Conservation (phyloP, 2,329 filamentous ascomycete genomes). For the Delphinella strobiligena region DNA sequence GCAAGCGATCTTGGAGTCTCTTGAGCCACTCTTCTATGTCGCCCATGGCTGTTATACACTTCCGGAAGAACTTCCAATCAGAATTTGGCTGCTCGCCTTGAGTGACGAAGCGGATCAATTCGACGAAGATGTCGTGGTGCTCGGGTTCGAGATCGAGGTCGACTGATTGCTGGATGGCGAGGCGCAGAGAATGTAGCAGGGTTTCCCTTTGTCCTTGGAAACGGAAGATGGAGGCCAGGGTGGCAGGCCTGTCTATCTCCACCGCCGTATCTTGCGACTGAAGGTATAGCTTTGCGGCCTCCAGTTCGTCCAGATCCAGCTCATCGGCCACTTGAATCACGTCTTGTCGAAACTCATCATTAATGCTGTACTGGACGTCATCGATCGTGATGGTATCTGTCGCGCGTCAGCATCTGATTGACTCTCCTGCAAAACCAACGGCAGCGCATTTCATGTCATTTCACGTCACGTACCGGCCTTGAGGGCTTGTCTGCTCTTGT, state of each 20-base stretch:
- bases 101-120: slow-evolving; percentile 46
- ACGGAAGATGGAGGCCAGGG: slow-evolving; percentile 70
- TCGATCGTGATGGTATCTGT: slow-evolving; percentile 64
- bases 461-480: slow-evolving; percentile 48
- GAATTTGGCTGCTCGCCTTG: slow-evolving; percentile 38
- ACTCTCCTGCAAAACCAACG: too few species aligned
- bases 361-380: slow-evolving; percentile 66
- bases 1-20: slow-evolving; percentile 61
- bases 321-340: slow-evolving; percentile 74
- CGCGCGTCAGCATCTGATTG: slow-evolving; percentile 6
- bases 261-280: slow-evolving; percentile 59
- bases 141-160: slow-evolving; percentile 45
- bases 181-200: slow-evolving; percentile 69
- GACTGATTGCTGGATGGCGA: slow-evolving; percentile 57
- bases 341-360: slow-evolving; percentile 76
- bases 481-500: slow-evolving; percentile 60
- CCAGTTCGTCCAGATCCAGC: slow-evolving; percentile 78
- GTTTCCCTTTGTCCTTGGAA: slow-evolving; percentile 81
- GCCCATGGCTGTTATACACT: slow-evolving; percentile 64
- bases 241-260: slow-evolving; percentile 57
- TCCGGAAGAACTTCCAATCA: slow-evolving; percentile 45
- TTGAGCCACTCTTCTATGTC: slow-evolving; percentile 68
- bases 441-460: too few species aligned
- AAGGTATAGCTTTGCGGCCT: slow-evolving; percentile 61
- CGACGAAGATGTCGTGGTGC: slow-evolving; percentile 42